Evolutionary conservation across 257 asterid species (phyloP).

Genomic region (Solanum commersonii): DNA sequence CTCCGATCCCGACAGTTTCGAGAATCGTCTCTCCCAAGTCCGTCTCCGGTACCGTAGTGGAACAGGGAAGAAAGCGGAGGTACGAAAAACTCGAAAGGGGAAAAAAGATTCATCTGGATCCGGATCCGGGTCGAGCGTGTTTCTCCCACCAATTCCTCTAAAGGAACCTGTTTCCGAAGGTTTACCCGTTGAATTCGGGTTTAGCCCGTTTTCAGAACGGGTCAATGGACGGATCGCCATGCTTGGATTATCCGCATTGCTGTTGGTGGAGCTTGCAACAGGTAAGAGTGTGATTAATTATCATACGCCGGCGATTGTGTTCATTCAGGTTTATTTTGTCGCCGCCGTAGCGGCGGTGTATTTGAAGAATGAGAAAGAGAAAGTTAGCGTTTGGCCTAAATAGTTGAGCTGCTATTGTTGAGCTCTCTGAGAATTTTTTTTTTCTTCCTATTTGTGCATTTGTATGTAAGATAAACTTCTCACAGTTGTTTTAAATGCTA

Average conservation of each 20-base stretch:
- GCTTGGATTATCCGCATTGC: constrained; percentile 67
- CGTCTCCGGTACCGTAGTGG: constrained; percentile 79
- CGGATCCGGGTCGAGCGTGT: constrained; percentile 45
- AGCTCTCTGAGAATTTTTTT: neutral
- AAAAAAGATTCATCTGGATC: constrained; percentile 38
- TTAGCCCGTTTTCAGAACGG: constrained; percentile 76
- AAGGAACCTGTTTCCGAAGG: constrained; percentile 70
- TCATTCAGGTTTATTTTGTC: constrained; percentile 71
- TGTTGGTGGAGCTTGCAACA: constrained; percentile 84
- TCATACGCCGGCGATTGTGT: constrained; percentile 77
- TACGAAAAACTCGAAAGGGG: constrained; percentile 52
- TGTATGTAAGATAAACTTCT: neutral
- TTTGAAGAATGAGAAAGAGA: constrained; percentile 75
- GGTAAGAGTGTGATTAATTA: constrained; percentile 74
- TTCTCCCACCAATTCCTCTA: constrained; percentile 74
- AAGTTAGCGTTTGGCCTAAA: constrained; percentile 25
- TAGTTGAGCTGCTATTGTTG: neutral
- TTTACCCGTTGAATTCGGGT: constrained; percentile 80
- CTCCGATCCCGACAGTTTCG: constrained; percentile 49
- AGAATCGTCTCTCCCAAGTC: constrained; percentile 53
- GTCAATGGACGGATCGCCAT: constrained; percentile 73
- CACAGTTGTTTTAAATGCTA: neutral
- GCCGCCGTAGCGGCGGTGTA: constrained; percentile 80
- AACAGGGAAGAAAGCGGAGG: constrained; percentile 73
- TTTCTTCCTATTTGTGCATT: neutral